Base-by-base conservation (phyloP, 306 rosid species). In the Ormosia semicastrata region DNA sequence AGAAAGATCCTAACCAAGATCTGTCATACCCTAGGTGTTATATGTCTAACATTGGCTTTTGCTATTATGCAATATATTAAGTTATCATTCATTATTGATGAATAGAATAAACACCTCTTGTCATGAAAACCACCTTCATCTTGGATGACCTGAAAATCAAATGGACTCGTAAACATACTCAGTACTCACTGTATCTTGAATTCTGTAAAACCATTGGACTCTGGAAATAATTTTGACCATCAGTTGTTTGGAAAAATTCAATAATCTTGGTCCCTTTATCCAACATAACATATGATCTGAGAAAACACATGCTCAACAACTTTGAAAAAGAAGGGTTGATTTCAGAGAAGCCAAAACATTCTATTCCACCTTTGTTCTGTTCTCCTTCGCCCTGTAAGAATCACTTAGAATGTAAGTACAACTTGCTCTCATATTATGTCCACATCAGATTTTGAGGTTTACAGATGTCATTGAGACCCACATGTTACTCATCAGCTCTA, bases 171-270 rank as follows among this genome's bases (percentile, higher is more conserved):
- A n/a, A 76, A 66, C 66, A 84, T 67, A 76, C 91, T 91, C 85
- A 84, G 73, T 75, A 85, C 99, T 91, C 88, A 95, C 99, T 30
- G 99, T 95, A 83, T 95, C 98, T 90, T 95, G 92, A 83, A 91
- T 89, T 79, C 90, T 85, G 80, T 91, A 95, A 89, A 93, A 95
- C 99, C 99, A 95, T 78, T 93, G 99, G 73, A 87, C 97, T 85
- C 98, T n/a, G 88, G 81, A 95, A 93, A 87, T 91, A 93, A 32
- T 86, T 81, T 80, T 86, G 82, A 50, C 84, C 87, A 64, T 87
- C 82, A 59, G 93, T 88, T 87, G 98, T 91, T 76, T 85, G 88
- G 67, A 95, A 95, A 91, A 95, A 91, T 60, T 95, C 99, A 71
- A 93, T 9, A 76, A 95, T 90, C 89, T 87, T 91, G 81, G n/a